These are phyloP conservation scores for Trichocomaceae sp. DNA, from an alignment of 2,329 filamentous ascomycete genomes.

Conservation along the genomic window DNA sequence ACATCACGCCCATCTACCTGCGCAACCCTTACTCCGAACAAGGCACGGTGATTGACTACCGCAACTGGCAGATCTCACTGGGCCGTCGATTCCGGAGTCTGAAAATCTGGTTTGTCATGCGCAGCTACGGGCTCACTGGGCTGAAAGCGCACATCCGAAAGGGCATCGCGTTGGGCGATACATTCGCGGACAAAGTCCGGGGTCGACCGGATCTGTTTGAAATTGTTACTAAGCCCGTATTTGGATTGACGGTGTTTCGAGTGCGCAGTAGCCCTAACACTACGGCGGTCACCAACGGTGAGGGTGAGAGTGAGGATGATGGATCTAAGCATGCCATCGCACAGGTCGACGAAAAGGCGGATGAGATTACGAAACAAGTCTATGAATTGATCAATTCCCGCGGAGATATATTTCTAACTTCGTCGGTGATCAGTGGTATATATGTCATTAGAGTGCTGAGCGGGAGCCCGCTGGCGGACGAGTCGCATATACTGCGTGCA, in stretches of 20 bases:
- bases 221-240: constrained; percentile 66
- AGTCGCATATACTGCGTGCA: constrained; percentile 63
- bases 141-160: constrained; percentile 66
- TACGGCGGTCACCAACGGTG: neutral
- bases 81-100: constrained; percentile 80
- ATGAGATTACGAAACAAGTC: constrained; percentile 64
- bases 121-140: constrained; percentile 71
- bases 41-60: constrained; percentile 85
- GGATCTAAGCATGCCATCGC: constrained; percentile 2
- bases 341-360: constrained; percentile 49
- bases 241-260: constrained; percentile 71
- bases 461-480: constrained; percentile 61
- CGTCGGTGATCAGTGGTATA: constrained; percentile 62
- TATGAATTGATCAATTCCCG: constrained; percentile 67
- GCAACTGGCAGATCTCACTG: constrained; percentile 95
- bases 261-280: constrained; percentile 42
- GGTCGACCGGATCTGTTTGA: constrained; percentile 63
- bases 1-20: constrained; percentile 74
- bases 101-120: constrained; percentile 92
- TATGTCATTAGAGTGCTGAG: constrained; percentile 80
- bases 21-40: constrained; percentile 72
- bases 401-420: constrained; percentile 78
- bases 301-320: constrained; percentile 15
- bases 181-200: constrained; percentile 58
- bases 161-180: constrained; percentile 62